A percentile compares a stretch with the other conserved stretches of the same genome.
These are phyloP conservation scores for Penicillium diatomitis DNA, from an alignment of 495 filamentous ascomycete species.

Conservation along the genomic window DNA sequence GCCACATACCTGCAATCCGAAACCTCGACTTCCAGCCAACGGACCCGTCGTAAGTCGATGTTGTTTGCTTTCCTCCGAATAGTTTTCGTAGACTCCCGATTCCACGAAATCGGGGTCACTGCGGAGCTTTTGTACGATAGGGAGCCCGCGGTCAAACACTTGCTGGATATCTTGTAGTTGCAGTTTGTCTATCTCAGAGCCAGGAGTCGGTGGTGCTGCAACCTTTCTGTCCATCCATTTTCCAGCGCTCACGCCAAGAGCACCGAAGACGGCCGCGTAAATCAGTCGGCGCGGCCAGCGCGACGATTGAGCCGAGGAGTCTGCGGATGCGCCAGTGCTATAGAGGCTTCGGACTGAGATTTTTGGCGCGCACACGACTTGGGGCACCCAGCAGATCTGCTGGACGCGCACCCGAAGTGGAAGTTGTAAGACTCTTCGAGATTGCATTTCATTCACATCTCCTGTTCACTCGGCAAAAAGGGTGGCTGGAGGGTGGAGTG, in stretches of 20 bases:
- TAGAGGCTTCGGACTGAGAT: constrained; percentile 15
- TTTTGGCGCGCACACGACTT: not conserved
- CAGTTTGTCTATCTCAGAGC: constrained; percentile 20
- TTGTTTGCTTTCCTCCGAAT: constrained; percentile 27
- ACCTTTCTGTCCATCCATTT: constrained; percentile 21
- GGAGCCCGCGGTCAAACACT: constrained; percentile 30
- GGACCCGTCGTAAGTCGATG: constrained; percentile 32
- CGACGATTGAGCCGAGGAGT: constrained; percentile 13
- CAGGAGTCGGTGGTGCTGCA: constrained; percentile 22
- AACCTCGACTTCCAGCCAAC: constrained; percentile 28
- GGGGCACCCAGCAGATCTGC: not conserved
- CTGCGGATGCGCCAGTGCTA: constrained; percentile 15
- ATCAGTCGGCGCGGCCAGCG: constrained; percentile 33
- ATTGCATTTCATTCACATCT: constrained; percentile 26
- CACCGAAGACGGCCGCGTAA: constrained; percentile 28
- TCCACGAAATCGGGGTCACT: constrained; percentile 44
- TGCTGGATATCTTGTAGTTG: constrained; percentile 17
- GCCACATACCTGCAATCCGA: constrained; percentile 35
- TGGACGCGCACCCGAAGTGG: constrained; percentile 8
- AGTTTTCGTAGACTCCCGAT: constrained; percentile 45
- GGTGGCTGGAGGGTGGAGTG: not conserved
- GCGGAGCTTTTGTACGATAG: constrained; percentile 45
- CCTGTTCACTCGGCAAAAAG: not conserved
- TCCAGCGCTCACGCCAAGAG: constrained; percentile 19
- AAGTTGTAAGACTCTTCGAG: constrained; percentile 19